These are phyloP conservation scores for Pseudocercospora ulei DNA, from an alignment of 2,329 filamentous ascomycete genomes.

Conservation along the genomic window DNA sequence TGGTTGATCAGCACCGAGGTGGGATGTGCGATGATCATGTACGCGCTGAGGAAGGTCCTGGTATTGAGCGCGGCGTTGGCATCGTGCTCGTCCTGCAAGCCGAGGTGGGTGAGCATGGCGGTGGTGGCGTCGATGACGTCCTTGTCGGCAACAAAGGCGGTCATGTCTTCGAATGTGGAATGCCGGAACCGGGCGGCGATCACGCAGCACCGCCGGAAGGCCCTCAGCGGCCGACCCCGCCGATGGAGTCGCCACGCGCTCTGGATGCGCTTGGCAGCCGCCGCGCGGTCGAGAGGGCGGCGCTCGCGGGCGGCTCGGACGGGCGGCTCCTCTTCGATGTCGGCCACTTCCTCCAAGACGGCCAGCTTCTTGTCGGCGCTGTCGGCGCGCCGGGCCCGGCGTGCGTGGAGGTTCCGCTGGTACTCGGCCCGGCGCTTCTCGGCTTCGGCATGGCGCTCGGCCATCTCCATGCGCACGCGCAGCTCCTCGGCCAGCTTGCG, in stretches of 20 bases:
- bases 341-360: slow-evolving; percentile 44
- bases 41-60: slow-evolving; percentile 68
- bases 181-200: slow-evolving; percentile 61
- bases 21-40: slow-evolving; percentile 69
- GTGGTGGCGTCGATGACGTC: slow-evolving; percentile 57
- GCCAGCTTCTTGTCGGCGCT: slow-evolving; percentile 44
- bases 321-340: slow-evolving; percentile 41
- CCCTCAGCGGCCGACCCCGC: slow-evolving; percentile 52
- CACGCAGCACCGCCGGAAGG: slow-evolving; percentile 57
- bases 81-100: slow-evolving; percentile 50
- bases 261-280: slow-evolving; percentile 58
- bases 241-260: slow-evolving; percentile 56
- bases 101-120: slow-evolving; percentile 58
- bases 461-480: slow-evolving; percentile 62
- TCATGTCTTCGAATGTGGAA: slow-evolving; percentile 65
- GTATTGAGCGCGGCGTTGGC: slow-evolving; percentile 57
- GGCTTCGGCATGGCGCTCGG: slow-evolving; percentile 68
- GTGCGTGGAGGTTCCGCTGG: slow-evolving; percentile 42
- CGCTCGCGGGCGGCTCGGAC: slow-evolving; percentile 28
- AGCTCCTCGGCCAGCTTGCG: slow-evolving; percentile 64
- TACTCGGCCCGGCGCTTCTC: slow-evolving; percentile 56
- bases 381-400: slow-evolving; percentile 36
- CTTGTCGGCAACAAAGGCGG: slow-evolving; percentile 56
- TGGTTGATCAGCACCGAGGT: slow-evolving; percentile 67
- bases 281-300: slow-evolving; percentile 46